These are phyloP conservation scores for Pestalotiopsis sp. DNA, from an alignment of 2,329 filamentous ascomycete species.

Conservation along the genomic window DNA sequence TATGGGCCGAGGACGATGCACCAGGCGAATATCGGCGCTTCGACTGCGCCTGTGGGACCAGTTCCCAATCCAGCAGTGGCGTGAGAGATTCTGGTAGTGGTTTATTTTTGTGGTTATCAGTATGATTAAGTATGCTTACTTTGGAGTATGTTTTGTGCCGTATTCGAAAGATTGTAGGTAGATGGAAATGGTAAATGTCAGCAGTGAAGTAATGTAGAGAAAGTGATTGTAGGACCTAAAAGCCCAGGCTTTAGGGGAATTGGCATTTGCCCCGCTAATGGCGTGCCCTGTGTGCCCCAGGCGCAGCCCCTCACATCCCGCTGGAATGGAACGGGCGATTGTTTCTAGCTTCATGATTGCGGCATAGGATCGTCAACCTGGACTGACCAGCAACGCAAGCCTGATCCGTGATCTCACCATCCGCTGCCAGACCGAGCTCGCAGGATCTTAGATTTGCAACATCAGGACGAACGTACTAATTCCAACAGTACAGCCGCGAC, in stretches of 20 bases:
- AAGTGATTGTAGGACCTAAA: background rate
- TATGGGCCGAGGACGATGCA: constrained; percentile 46
- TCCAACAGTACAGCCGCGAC: background rate
- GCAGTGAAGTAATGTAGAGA: background rate
- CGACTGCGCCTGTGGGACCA: constrained; percentile 20
- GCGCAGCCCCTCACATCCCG: background rate
- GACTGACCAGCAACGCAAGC: background rate
- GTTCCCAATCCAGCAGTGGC: constrained; percentile 17
- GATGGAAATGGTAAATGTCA: background rate
- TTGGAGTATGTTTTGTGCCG: background rate
- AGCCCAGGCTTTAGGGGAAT: background rate
- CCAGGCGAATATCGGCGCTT: constrained; percentile 45
- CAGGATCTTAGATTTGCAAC: background rate
- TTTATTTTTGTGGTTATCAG: rapidly evolving
- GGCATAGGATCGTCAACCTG: background rate
- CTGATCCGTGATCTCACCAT: background rate
- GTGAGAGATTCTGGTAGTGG: background rate
- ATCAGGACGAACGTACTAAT: background rate
- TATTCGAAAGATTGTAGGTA: background rate
- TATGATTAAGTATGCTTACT: too few species aligned
- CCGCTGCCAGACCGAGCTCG: background rate
- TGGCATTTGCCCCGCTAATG: background rate
- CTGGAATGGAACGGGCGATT: background rate
- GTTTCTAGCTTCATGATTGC: background rate
- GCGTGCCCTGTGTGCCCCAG: background rate